Evolutionary conservation across 169 alveolate species (phyloP).

Genomic region (Plasmodium berghei): DNA sequence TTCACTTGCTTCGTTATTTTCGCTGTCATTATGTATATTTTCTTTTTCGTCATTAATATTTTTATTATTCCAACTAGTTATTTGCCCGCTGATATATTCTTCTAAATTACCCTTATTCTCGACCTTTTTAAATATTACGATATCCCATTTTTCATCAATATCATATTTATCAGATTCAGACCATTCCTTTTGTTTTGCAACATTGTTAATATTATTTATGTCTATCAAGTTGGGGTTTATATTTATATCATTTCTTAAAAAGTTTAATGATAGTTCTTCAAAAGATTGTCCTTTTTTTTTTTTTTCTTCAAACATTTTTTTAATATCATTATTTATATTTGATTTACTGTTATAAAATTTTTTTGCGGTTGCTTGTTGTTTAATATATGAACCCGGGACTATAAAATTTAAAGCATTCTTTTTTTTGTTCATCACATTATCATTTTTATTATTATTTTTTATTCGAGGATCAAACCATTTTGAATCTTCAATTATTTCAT

Average conservation of each 20-base stretch:
- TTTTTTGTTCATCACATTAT: conserved; percentile 12
- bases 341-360: conserved; percentile 7
- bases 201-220: conserved; percentile 14
- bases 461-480: conserved; percentile 73
- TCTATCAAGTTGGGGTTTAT: conserved; percentile 57
- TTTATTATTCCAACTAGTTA: conserved; percentile 24
- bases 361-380: conserved; percentile 20
- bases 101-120: conserved; percentile 44
- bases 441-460: conserved; percentile 21
- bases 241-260: conserved; percentile 41
- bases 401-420: conserved; percentile 68
- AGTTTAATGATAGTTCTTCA: conserved; percentile 55
- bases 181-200: conserved; percentile 36
- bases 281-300: conserved; percentile 65
- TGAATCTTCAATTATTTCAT: conserved; percentile 32
- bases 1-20: neutral
- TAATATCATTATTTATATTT: conserved; percentile 47
- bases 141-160: conserved; percentile 67
- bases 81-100: conserved; percentile 51
- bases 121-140: conserved; percentile 29
- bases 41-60: neutral
- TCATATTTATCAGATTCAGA: conserved; percentile 36
- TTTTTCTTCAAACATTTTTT: conserved; percentile 43
- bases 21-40: neutral
- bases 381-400: conserved; percentile 56